A percentile compares a stretch with the other conserved stretches of the same genome.
Conservation (phyloP, 495 filamentous ascomycete species). For the Penicillium herquei region DNA sequence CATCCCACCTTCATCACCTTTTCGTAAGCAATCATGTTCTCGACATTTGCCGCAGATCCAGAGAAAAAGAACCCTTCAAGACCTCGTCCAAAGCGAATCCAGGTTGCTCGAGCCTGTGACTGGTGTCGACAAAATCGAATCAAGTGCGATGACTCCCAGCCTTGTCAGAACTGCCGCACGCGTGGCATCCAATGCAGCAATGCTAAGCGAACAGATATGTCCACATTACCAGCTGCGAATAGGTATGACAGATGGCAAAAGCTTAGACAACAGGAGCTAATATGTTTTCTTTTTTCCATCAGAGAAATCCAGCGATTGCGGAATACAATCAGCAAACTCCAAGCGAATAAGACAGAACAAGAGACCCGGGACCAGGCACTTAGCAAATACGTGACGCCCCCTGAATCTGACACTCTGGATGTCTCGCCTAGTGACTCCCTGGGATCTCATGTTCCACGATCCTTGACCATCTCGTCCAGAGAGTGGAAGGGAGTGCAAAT, state of each 20-base stretch:
- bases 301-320: slow-evolving; percentile 45
- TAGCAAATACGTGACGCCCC: slow-evolving; percentile 3
- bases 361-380: not conserved
- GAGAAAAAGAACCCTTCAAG: not conserved
- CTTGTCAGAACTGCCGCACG: slow-evolving; percentile 44
- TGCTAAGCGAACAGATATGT: slow-evolving; percentile 22
- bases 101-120: slow-evolving; percentile 48
- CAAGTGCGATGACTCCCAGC: slow-evolving; percentile 45
- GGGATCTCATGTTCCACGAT: not conserved
- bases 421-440: not conserved
- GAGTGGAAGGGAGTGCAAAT: slow-evolving; percentile 21
- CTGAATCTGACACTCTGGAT: not conserved
- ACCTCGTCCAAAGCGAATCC: slow-evolving; percentile 21
- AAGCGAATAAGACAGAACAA: slow-evolving; percentile 18
- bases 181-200: slow-evolving; percentile 40
- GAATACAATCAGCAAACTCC: slow-evolving; percentile 35
- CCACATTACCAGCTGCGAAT: slow-evolving; percentile 23
- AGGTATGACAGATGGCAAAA: slow-evolving; percentile 7
- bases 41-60: slow-evolving; percentile 7
- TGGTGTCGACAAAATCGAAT: slow-evolving; percentile 47
- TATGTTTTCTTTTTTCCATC: too few species aligned
- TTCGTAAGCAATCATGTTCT: slow-evolving; percentile 6
- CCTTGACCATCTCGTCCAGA: not conserved
- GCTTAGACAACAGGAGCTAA: too few species aligned
- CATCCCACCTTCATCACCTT: too few species aligned